Percentiles rank a stretch among this genome's conserved stretches.
Conservation (phyloP, 2,329 filamentous ascomycete species). For the Penicillium sp. region DNA sequence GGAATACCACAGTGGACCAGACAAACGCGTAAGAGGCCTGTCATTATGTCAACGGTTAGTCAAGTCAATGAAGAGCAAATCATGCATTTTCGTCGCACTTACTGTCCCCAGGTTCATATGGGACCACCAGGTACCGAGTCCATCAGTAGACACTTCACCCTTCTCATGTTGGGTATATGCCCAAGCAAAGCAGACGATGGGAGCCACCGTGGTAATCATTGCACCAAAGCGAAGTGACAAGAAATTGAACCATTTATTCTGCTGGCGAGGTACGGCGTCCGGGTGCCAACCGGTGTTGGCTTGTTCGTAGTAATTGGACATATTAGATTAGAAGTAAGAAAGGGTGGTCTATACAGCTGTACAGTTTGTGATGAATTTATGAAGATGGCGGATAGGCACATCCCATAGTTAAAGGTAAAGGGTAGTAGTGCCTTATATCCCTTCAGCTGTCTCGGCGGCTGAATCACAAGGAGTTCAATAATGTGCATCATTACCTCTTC, state of each 20-base stretch:
- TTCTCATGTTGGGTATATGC: constrained; percentile 13
- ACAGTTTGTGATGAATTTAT: too few relatives aligned
- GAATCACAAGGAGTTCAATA: neutral
- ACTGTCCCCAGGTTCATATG: constrained; percentile 17
- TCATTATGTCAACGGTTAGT: neutral
- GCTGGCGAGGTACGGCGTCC: constrained; percentile 16
- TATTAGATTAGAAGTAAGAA: neutral
- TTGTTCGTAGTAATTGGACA: neutral
- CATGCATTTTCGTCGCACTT: neutral
- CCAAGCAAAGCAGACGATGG: constrained; percentile 22
- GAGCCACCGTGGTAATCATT: constrained; percentile 11
- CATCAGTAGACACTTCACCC: constrained; percentile 17
- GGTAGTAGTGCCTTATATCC: neutral
- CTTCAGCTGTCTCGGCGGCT: neutral
- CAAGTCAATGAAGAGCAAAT: neutral
- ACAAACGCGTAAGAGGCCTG: constrained; percentile 17
- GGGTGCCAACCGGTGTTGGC: constrained; percentile 9
- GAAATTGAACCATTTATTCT: constrained; percentile 19
- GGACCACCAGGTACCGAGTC: constrained; percentile 14
- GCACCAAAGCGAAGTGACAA: constrained; percentile 17
- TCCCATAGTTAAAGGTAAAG: neutral
- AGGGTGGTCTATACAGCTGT: too few relatives aligned
- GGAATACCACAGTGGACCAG: constrained; percentile 20
- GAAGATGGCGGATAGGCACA: neutral
- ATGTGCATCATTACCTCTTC: constrained; percentile 9